Base-by-base conservation (phyloP, 305 asterid genomes). In the Fraxinus xanthoxyloides region DNA sequence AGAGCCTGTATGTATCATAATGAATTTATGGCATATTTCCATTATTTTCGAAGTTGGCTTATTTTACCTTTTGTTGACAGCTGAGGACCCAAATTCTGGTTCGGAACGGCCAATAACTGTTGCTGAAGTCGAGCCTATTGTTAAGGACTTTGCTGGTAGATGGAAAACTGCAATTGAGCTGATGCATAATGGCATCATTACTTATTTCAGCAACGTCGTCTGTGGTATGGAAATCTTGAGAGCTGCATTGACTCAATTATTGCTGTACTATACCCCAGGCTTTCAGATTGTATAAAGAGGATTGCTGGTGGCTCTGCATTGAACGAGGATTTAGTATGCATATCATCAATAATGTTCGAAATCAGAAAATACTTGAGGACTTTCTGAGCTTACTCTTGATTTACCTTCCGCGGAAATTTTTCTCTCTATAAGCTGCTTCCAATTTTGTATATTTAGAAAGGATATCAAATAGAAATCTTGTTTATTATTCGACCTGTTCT, bases 161-260 rank as follows among this genome's bases (percentile, higher is more conserved):
- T 94, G 99, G 99, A 96, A 94, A 89, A 87, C 89, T 74, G 98
- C 98, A 12, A 94, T 96, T 80, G 99, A 96, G 88, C 90, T 94
- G 85, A 94, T 96, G 98, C 98, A 94, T 91, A 94, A 88, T 75
- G 98, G 91, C 46, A 96, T 96, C 74, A 96, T 96, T 34, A 94
- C 93, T 79, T 94, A 96, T 35, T 96, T 94, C 82, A 96, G 98
- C 87, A 96, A 93, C 93, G 92, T 96, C 73, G 84, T 93, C 5
- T 92, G 97, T 72, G 98, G 99, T 5, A 94, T 96, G 99, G 99
- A 96, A 83, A 94, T 96, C 75, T 90, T 96, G 81, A 89, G 98
- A 85, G 96, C 99, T 79, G 98, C 98, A 56, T 84, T 94, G 87
- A 92, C 99, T 82, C 98, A 96, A 84, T 88, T 96, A n/a, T 88